Base-by-base conservation (phyloP, 768 basidiomycete genomes). In the Lentinula edodes region DNA sequence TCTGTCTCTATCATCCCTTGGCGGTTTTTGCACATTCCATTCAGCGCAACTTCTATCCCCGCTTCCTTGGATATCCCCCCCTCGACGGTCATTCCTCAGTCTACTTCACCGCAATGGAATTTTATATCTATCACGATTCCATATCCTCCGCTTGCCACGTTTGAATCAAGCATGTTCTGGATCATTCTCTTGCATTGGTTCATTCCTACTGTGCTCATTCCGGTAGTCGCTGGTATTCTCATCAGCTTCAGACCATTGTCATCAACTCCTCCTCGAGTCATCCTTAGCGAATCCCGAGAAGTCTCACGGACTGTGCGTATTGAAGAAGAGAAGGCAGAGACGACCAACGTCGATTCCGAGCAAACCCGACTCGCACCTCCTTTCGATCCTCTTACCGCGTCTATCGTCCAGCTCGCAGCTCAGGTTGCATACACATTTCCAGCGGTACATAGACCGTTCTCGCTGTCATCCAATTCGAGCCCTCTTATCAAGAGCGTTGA, bases 221-320 rank as follows among this genome's bases (percentile, higher is more conserved):
- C 88, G 13, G 71, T 75, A 16, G 58, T 88, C 18, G 69, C 83
- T 34, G 88, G 87, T 1, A 77, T 75, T 42, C 65, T 90, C 43
- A 81, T 89, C 65, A 87, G 87, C 9, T 90, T 90, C 75, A 79
- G 75, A 56, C 83, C 83, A 1, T 67, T 77, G n/a, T n/a, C n/a
- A 28, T 36, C 67, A 12, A 62, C 58, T 16, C 15, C 35, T n/a
- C n/a, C 43, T 15, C 34, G 16, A 48, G 35, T 50, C 15, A 59
- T 34, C 6, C 58, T 41, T 7, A 59, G 46, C 20, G 45, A 46
- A 38, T 51, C 43, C 8, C 58, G 43, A 20, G 46, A 59, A 39
- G 35, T 46, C 4, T 35, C 58, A 4, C 55, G 55, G 13, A 16
- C 34, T 9, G 65, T 12, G 69, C 62, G 46, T 60, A 65, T 39